A percentile compares a stretch with the other conserved stretches of the same genome.
Conservation (phyloP, 371 early-diverging fungal species). For the Apophysomyces elegans region DNA sequence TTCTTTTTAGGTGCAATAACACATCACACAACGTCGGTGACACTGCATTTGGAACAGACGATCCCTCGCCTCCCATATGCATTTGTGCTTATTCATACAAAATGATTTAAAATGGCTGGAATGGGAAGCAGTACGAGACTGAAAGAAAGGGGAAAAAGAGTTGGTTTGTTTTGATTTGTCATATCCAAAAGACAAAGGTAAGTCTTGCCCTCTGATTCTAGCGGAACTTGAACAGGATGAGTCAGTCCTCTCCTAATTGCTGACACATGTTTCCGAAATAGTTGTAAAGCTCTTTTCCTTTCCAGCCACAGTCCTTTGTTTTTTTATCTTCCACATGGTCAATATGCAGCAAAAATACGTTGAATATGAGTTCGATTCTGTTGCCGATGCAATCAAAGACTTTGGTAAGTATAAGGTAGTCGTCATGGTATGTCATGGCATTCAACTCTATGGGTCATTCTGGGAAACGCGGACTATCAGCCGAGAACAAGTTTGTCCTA, state of each 20-base stretch:
- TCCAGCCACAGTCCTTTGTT: neutral
- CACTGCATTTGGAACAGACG: no score
- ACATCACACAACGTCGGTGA: no score
- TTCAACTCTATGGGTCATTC: slow-evolving; percentile 6
- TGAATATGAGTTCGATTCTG: slow-evolving; percentile 35
- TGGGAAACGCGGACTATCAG: slow-evolving; percentile 4
- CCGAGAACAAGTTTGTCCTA: slow-evolving; percentile 80
- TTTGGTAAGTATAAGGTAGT: slow-evolving; percentile 27
- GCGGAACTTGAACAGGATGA: slow-evolving; percentile 11
- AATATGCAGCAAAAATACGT: slow-evolving; percentile 18
- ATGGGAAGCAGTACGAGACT: no score
- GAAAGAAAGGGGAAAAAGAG: no score
- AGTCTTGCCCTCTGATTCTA: no score
- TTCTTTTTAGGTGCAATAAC: no score
- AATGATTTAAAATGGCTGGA: no score
- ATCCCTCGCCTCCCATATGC: no score
- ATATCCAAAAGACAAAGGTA: no score
- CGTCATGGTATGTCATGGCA: no score
- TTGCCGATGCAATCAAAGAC: slow-evolving; percentile 35
- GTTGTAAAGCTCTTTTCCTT: neutral
- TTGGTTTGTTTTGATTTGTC: neutral
- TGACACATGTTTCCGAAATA: slow-evolving; percentile 6
- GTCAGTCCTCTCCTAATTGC: slow-evolving; percentile 7
- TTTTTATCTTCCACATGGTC: neutral
- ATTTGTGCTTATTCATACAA: no score